These are phyloP conservation scores for Stylosanthes scabra DNA, from an alignment of 331 rosid species.

Conservation along the genomic window DNA sequence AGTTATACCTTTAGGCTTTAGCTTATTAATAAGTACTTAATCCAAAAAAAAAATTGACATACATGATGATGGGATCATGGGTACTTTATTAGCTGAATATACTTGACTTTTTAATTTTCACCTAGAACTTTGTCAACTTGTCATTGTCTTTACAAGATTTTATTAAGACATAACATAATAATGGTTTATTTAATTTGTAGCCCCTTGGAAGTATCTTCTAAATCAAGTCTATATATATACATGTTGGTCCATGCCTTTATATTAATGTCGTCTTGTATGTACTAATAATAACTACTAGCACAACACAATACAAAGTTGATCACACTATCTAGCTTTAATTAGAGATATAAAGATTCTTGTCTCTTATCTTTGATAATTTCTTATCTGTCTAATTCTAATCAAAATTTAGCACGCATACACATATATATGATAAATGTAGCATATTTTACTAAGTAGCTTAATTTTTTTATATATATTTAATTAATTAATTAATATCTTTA, in stretches of 20 bases:
- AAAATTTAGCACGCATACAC: too few relatives aligned
- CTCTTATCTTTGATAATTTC: neutral
- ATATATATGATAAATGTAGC: too few relatives aligned
- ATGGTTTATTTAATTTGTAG: neutral
- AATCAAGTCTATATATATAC: neutral
- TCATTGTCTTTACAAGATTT: conserved; percentile 33
- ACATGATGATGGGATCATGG: conserved; percentile 37
- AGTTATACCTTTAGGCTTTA: too few relatives aligned
- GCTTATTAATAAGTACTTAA: too few relatives aligned
- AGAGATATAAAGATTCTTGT: neutral
- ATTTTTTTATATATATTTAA: too few relatives aligned
- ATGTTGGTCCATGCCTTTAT: conserved; percentile 14
- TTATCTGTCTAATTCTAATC: neutral
- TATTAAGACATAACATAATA: neutral
- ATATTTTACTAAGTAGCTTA: too few relatives aligned
- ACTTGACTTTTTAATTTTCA: conserved; percentile 35
- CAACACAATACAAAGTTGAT: conserved; percentile 27
- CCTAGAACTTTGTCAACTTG: conserved; percentile 44
- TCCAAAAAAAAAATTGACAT: neutral
- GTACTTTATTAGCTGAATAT: conserved; percentile 25
- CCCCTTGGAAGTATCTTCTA: conserved; percentile 9
- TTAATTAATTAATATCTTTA: too few relatives aligned
- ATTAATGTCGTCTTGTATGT: conserved; percentile 2
- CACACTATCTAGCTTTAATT: neutral
- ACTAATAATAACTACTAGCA: neutral